Base-by-base conservation (phyloP, 2,329 filamentous ascomycete species). In the Ophiostoma ips region DNA sequence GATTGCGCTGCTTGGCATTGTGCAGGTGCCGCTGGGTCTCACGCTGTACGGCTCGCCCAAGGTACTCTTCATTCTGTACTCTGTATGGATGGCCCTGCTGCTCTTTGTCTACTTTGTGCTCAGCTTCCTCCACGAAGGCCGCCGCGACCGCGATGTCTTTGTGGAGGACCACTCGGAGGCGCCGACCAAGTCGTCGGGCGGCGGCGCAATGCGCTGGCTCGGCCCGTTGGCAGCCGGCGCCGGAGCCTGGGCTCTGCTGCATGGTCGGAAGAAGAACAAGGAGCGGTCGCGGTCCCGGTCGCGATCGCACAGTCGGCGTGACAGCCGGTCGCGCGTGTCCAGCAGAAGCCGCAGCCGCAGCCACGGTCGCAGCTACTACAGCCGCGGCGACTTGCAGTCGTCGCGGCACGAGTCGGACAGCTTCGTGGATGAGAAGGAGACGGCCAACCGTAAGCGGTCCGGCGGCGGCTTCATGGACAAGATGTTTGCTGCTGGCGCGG, bases 11-110 rank as follows among this genome's bases (percentile, higher is more conserved):
- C 71, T 98, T 4, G 92, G 87, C 0, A 81, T 96, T 56, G 76
- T 82, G 3, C 92, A 98, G 62, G 79, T 98, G 11, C 84, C 92
- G 0, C 72, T 98, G 1, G 92, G 92, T 0, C 71, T 98, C 44
- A 89, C 89, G 0, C 72, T 98, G 1, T 98, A 95, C 60, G 92
- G 92, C 6, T 95, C 89, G 30, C 90, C 92, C 5, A 79, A 83
- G 59, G 77, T 76, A 35, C 73, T 89, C 3, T 98, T 96, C 63
- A 80, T 98, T 48, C 70, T 96, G 3, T 98, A 84, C 60, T 76
- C 89, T 0, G 55, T 96, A 1, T 90, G 83, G 71, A 83, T 84
- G 63, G 77, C 79, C 28, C 72, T 84, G 16, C 68, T 95, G 33
- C 57, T 95, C 15, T 59, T 88, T 2, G 56, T 79, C 13, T 95